Percentiles rank a stretch among this genome's conserved stretches.
phyloP scores from a whole-genome alignment of 2,329 filamentous ascomycete genomes.

The Aspergillus texensis region DNA sequence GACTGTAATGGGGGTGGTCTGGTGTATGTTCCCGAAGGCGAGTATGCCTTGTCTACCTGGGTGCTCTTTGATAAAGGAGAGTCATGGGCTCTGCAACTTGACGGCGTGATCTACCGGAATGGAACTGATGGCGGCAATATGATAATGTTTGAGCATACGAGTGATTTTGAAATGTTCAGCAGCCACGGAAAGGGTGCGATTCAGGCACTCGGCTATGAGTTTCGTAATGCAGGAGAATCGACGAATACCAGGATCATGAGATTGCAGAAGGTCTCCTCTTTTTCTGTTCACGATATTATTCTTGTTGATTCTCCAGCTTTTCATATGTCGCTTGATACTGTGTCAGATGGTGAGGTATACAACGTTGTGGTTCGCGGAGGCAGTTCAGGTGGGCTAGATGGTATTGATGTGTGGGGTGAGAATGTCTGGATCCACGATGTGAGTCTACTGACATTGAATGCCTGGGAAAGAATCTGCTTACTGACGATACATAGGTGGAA shows the following conservation, averaged over 20 bases:
- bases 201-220: constrained; percentile 56
- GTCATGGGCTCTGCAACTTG: constrained; percentile 55
- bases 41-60: constrained; percentile 55
- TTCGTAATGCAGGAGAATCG: constrained; percentile 20
- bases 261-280: constrained; percentile 46
- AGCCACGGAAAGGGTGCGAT: constrained; percentile 55
- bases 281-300: constrained; percentile 54
- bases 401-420: constrained; percentile 57
- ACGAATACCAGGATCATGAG: constrained; percentile 39
- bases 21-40: constrained; percentile 53
- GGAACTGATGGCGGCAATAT: constrained; percentile 56
- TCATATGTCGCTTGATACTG: constrained; percentile 56
- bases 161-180: constrained; percentile 59
- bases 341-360: constrained; percentile 56
- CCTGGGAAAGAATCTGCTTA: too few species aligned
- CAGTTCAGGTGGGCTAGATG: constrained; percentile 57
- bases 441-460: constrained; percentile 5
- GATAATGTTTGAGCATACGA: constrained; percentile 54
- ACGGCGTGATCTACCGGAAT: constrained; percentile 57
- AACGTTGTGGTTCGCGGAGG: constrained; percentile 59
- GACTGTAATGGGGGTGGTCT: constrained; percentile 56
- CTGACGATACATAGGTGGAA: constrained; percentile 41
- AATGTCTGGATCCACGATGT: constrained; percentile 63
- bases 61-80: constrained; percentile 51
- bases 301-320: constrained; percentile 55